A percentile compares a stretch with the other conserved stretches of the same genome.
Evolutionary conservation across 495 filamentous ascomycete genomes (phyloP).

Genomic region (Penicillium silybi): DNA sequence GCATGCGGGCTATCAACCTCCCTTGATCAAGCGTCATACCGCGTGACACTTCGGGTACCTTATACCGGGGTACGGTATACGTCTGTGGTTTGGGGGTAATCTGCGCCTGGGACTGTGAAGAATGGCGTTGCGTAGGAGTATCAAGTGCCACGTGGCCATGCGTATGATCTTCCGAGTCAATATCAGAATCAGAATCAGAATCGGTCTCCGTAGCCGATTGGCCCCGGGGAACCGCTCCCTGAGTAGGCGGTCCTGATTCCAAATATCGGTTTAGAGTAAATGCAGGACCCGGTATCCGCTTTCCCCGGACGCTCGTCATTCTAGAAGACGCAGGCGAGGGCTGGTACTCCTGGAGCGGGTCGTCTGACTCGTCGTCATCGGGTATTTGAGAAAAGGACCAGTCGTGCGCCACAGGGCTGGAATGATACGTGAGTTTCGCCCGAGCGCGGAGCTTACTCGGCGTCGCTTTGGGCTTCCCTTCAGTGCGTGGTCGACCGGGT

Average conservation of each 20-base stretch:
- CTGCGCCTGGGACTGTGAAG: neutral
- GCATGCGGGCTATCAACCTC: constrained; percentile 31
- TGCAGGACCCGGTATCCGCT: constrained; percentile 6
- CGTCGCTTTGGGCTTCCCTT: constrained; percentile 20
- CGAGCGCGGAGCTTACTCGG: constrained; percentile 18
- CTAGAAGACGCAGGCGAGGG: constrained; percentile 32
- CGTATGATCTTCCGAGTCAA: constrained; percentile 41
- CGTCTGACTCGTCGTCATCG: constrained; percentile 44
- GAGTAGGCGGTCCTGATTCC: neutral
- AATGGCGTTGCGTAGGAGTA: constrained; percentile 4
- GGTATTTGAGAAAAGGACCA: constrained; percentile 41
- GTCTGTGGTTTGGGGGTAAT: neutral
- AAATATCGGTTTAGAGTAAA: neutral
- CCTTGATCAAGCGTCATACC: constrained; percentile 33
- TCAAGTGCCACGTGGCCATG: constrained; percentile 39
- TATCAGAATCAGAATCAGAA: neutral
- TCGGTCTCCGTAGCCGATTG: constrained; percentile 12
- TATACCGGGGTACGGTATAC: constrained; percentile 16
- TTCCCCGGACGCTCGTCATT: constrained; percentile 21
- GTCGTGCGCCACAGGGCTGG: constrained; percentile 37
- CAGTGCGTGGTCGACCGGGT: constrained; percentile 22
- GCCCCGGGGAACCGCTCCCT: neutral
- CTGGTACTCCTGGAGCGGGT: constrained; percentile 41
- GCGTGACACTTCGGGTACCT: constrained; percentile 11
- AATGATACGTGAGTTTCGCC: constrained; percentile 28